phyloP scores from a whole-genome alignment of 1,284 basidiomycete genomes.

The Blastosporella zonata region DNA sequence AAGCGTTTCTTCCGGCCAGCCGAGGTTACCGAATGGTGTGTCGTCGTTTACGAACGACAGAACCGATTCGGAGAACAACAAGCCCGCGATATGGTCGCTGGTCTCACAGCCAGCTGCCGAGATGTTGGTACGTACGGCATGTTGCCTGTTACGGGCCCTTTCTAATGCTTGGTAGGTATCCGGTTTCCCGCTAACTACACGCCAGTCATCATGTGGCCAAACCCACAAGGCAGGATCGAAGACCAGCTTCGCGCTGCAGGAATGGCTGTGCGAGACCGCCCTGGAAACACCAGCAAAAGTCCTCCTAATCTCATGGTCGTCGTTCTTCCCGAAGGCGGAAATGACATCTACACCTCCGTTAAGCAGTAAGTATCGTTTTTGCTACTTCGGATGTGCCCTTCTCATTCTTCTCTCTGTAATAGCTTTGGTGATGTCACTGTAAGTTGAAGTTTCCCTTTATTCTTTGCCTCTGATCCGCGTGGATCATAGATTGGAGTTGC shows the following conservation, averaged over 20 bases:
- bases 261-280: slow-evolving; percentile 27
- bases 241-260: slow-evolving; percentile 51
- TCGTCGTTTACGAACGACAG: slow-evolving; percentile 62
- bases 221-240: slow-evolving; percentile 50
- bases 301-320: slow-evolving; percentile 61
- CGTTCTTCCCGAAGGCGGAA: slow-evolving; percentile 69
- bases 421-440: slow-evolving; percentile 73
- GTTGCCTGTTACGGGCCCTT: neutral
- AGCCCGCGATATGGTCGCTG: slow-evolving; percentile 48
- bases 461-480: neutral
- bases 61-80: slow-evolving; percentile 45
- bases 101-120: slow-evolving; percentile 43
- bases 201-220: slow-evolving; percentile 47
- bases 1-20: slow-evolving; percentile 58
- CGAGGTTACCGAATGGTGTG: slow-evolving; percentile 51
- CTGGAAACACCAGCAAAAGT: slow-evolving; percentile 16
- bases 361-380: slow-evolving; percentile 52
- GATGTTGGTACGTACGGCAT: slow-evolving; percentile 50
- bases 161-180: slow-evolving; percentile 46
- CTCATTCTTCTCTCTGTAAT: slow-evolving; percentile 10
- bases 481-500: slow-evolving; percentile 56
- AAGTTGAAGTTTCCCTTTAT: slow-evolving; percentile 18
- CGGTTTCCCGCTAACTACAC: slow-evolving; percentile 34
- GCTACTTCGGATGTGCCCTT: slow-evolving; percentile 5
- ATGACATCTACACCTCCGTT: slow-evolving; percentile 70